phyloP scores from a whole-genome alignment of 2,329 filamentous ascomycete species.

The Nemania sp. region DNA sequence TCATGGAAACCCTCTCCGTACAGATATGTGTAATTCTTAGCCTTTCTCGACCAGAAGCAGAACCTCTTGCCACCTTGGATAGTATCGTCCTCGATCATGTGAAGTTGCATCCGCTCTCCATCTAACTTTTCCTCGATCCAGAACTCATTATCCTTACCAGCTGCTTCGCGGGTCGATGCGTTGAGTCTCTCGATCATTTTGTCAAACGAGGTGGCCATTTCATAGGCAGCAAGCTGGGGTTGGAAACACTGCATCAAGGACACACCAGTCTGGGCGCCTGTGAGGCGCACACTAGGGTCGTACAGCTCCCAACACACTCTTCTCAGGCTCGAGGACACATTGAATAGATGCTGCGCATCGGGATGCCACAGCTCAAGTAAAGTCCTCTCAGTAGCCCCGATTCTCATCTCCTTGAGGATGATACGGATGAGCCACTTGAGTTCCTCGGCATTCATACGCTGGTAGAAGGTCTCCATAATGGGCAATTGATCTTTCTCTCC shows the following conservation, averaged over 20 bases:
- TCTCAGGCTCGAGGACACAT: conserved; percentile 85
- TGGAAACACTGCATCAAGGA: conserved; percentile 93
- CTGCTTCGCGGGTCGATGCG: conserved; percentile 53
- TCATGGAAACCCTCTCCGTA: conserved; percentile 81
- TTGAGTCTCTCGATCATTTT: conserved; percentile 72
- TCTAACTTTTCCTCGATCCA: conserved; percentile 99
- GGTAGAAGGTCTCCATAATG: conserved; percentile 83
- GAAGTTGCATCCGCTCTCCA: conserved; percentile 94
- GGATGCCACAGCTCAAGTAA: conserved; percentile 83
- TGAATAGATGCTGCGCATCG: conserved; percentile 78
- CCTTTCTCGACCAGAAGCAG: conserved; percentile 92
- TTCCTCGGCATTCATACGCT: conserved; percentile 90
- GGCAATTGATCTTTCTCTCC: conserved; percentile 84
- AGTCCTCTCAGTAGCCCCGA: conserved; percentile 83
- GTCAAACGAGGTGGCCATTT: conserved; percentile 76
- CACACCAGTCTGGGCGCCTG: conserved; percentile 74
- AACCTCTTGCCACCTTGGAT: conserved; percentile 74
- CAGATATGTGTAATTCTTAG: conserved; percentile 93
- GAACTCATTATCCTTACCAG: conserved; percentile 72
- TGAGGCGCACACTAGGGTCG: conserved; percentile 71
- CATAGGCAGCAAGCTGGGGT: conserved; percentile 90
- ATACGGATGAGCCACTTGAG: conserved; percentile 94
- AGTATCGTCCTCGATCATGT: conserved; percentile 75
- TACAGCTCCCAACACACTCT: conserved; percentile 93
- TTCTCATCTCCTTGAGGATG: conserved; percentile 76